phyloP scores from a whole-genome alignment of 306 rosid species.

The Quercus wislizeni region DNA sequence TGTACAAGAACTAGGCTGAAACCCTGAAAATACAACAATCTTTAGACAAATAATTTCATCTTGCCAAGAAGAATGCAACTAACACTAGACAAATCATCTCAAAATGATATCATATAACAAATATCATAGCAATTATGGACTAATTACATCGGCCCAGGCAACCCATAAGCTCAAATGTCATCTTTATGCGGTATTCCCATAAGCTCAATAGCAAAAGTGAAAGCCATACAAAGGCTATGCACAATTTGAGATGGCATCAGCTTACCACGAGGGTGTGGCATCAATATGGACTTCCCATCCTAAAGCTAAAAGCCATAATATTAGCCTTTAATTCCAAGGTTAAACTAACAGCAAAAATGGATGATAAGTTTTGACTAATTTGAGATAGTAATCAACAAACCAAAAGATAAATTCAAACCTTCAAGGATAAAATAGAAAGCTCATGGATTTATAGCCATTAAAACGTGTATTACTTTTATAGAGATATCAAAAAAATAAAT shows the following conservation, averaged over 20 bases:
- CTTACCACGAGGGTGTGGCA: not conserved
- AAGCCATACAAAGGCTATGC: not conserved
- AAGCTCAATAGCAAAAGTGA: no score
- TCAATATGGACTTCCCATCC: not conserved
- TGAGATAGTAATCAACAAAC: not conserved
- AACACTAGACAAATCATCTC: not conserved
- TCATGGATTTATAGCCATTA: not conserved
- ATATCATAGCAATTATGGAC: not conserved
- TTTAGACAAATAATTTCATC: constrained; percentile 13
- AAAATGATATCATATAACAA: not conserved
- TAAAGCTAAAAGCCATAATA: not conserved
- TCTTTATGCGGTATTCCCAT: no score
- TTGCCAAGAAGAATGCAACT: not conserved
- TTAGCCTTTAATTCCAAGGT: not conserved
- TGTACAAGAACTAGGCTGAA: constrained; percentile 82
- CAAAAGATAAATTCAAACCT: not conserved
- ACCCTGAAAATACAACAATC: constrained; percentile 50
- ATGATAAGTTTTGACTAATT: not conserved
- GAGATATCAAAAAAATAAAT: not conserved
- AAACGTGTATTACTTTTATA: not conserved
- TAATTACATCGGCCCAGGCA: not conserved
- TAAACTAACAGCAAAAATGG: not conserved
- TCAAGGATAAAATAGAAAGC: not conserved
- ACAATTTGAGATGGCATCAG: not conserved
- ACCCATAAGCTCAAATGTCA: no score